Evolutionary conservation across 2,329 filamentous ascomycete species (phyloP).

Genomic region (Cladophialophora psammophila): DNA sequence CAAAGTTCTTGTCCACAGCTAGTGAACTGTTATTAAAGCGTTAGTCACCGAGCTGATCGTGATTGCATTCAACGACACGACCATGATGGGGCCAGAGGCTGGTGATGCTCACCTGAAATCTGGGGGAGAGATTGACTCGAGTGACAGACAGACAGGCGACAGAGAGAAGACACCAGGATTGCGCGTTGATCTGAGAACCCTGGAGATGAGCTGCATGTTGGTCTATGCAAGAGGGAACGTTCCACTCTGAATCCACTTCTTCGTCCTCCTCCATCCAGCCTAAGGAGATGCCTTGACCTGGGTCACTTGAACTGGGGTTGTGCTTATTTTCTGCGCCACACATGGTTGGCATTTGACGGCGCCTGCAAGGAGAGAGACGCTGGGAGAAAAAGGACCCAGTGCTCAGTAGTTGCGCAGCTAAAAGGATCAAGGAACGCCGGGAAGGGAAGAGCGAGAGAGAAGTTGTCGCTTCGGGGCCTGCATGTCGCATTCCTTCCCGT

Average conservation of each 20-base stretch:
- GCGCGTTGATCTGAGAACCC: slow-evolving; percentile 33
- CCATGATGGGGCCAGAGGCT: not conserved
- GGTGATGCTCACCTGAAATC: slow-evolving; percentile 22
- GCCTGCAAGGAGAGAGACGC: slow-evolving; percentile 1
- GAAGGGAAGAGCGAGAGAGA: not conserved
- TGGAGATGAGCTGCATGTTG: slow-evolving; percentile 30
- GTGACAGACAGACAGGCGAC: slow-evolving; percentile 8
- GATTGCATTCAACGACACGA: slow-evolving; percentile 7
- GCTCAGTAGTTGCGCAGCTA: not conserved
- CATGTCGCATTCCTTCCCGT: slow-evolving; percentile 1
- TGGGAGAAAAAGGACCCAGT: not conserved
- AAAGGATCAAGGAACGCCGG: not conserved
- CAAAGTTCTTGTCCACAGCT: not conserved
- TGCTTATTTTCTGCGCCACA: slow-evolving; percentile 9
- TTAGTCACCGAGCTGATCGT: slow-evolving; percentile 14
- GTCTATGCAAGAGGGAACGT: not conserved
- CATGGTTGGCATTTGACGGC: slow-evolving; percentile 10
- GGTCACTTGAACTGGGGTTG: not conserved
- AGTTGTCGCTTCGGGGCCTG: not conserved
- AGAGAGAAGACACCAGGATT: not conserved
- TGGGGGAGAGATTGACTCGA: slow-evolving; percentile 1
- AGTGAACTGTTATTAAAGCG: not conserved
- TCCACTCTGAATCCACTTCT: slow-evolving; percentile 4
- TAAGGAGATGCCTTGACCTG: not conserved
- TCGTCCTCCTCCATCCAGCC: not conserved